These are phyloP conservation scores for Malassezia nana DNA, from an alignment of 1,284 basidiomycete species.

Conservation along the genomic window DNA sequence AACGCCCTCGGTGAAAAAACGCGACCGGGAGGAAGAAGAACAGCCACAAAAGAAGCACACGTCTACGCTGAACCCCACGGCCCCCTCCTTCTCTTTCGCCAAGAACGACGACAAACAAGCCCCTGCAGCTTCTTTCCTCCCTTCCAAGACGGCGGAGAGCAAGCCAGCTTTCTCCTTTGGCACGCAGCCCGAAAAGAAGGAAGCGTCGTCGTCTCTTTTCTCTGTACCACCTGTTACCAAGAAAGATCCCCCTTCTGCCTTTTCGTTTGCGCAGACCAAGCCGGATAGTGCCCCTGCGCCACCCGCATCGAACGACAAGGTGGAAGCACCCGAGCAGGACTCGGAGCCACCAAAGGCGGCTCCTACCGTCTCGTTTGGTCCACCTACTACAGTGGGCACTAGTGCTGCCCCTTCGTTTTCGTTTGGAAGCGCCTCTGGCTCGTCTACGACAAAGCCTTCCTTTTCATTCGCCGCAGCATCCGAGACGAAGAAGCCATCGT, in stretches of 20 bases:
- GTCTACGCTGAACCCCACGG: neutral
- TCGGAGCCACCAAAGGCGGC: neutral
- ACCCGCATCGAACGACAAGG: neutral
- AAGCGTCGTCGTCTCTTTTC: neutral
- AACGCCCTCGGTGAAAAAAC: conserved; percentile 4
- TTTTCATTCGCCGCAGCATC: neutral
- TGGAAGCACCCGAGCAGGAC: too few relatives aligned
- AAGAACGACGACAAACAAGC: conserved; percentile 10
- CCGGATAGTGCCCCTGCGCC: neutral
- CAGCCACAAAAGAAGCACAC: neutral
- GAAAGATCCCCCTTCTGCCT: neutral
- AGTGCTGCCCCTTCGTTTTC: conserved; percentile 21
- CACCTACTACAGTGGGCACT: too few relatives aligned
- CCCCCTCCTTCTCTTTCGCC: neutral
- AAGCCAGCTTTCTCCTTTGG: conserved; percentile 22
- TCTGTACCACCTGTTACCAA: neutral
- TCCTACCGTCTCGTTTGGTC: conserved; percentile 22
- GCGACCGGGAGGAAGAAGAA: conserved; percentile 8
- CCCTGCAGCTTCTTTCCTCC: conserved; percentile 20
- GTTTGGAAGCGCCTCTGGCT: conserved; percentile 22
- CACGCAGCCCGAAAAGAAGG: conserved; percentile 17
- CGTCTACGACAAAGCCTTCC: conserved; percentile 1
- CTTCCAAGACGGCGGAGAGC: conserved; percentile 10
- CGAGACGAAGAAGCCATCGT: conserved; percentile 9
- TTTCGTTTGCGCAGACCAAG: conserved; percentile 13